Conservation (phyloP, 441 rosid species). For the Populus hybrid region DNA sequence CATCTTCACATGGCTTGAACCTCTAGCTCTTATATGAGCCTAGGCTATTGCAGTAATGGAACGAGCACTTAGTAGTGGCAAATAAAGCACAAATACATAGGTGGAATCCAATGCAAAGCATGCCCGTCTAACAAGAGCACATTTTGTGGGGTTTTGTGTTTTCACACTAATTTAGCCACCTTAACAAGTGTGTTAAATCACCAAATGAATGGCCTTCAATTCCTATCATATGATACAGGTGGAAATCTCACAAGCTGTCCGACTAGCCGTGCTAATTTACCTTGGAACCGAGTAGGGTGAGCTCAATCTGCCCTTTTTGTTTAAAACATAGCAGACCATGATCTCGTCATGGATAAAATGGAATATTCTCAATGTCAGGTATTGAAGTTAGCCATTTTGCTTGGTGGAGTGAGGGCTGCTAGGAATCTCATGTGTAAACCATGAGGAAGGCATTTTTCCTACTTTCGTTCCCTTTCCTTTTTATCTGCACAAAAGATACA, state of each 20-base stretch:
- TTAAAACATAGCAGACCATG: slow-evolving; percentile 2
- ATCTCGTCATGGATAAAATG: slow-evolving; percentile 15
- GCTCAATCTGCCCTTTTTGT: slow-evolving; percentile 1
- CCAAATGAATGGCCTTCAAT: slow-evolving; percentile 5
- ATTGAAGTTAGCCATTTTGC: slow-evolving; percentile 32
- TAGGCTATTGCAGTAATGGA: neutral
- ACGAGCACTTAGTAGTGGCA: neutral
- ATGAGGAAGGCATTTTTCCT: slow-evolving; percentile 23
- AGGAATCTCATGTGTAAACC: slow-evolving; percentile 36
- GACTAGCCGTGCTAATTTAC: slow-evolving; percentile 7
- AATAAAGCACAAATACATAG: neutral
- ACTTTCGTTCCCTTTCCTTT: slow-evolving; percentile 9
- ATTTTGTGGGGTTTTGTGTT: neutral
- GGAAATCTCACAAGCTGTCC: neutral
- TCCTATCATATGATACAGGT: neutral
- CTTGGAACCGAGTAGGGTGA: neutral
- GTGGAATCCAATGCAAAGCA: slow-evolving; percentile 2
- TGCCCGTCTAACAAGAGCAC: neutral
- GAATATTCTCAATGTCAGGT: slow-evolving; percentile 21
- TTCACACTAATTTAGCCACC: slow-evolving; percentile 3
- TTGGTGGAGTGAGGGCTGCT: slow-evolving; percentile 30
- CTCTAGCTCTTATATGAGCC: neutral
- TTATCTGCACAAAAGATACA: neutral
- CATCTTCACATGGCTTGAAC: neutral
- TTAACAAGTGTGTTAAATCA: slow-evolving; percentile 9